These are phyloP conservation scores for Phaeosphaeriaceae sp. DNA, from an alignment of 2,329 filamentous ascomycete genomes.

Conservation along the genomic window DNA sequence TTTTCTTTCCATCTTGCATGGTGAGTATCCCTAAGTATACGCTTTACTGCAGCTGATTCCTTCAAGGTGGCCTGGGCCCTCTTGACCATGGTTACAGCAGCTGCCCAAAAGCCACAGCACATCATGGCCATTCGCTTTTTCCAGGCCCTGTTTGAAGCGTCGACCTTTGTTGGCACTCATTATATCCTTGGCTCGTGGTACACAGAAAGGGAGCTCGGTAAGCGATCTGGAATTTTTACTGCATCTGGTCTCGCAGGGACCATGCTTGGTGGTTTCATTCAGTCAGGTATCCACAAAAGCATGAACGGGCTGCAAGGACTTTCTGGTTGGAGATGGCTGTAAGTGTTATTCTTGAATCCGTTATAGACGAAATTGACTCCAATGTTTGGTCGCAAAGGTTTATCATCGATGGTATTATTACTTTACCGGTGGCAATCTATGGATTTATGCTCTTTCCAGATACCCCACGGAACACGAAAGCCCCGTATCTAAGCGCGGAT, in stretches of 20 bases:
- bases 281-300: constrained; percentile 57
- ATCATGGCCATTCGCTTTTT: constrained; percentile 67
- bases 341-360: constrained; percentile 1
- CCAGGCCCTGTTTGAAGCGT: constrained; percentile 62
- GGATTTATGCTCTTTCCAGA: constrained; percentile 58
- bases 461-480: constrained; percentile 51
- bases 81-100: constrained; percentile 67
- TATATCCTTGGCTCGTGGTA: constrained; percentile 70
- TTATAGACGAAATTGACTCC: not conserved
- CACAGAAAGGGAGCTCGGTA: constrained; percentile 65
- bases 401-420: constrained; percentile 62
- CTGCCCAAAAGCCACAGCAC: constrained; percentile 57
- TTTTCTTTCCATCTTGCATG: constrained; percentile 70
- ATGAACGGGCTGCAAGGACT: constrained; percentile 58
- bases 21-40: constrained; percentile 33
- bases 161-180: constrained; percentile 63
- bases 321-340: constrained; percentile 60
- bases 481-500: constrained; percentile 50
- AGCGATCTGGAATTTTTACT: constrained; percentile 67
- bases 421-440: constrained; percentile 62
- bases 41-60: constrained; percentile 6
- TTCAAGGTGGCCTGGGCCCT: constrained; percentile 61
- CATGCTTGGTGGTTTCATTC: constrained; percentile 68
- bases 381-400: constrained; percentile 9
- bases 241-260: constrained; percentile 65